Base-by-base conservation (phyloP, 352 stramenopile species). In the Saprolegnia parasitica region DNA sequence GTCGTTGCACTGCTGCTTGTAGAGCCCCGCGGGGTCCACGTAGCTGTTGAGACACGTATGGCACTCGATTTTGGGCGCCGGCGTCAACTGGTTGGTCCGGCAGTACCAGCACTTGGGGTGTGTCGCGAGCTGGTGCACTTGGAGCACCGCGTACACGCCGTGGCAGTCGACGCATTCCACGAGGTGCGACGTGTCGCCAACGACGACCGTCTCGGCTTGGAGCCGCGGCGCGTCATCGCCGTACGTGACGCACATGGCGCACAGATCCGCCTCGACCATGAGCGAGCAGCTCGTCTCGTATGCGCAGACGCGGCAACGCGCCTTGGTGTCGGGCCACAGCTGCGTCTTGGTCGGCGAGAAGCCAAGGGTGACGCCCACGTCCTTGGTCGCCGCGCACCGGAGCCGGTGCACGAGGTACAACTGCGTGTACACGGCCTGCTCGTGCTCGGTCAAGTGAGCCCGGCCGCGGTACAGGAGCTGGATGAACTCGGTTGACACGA, bases 91-190 rank as follows among this genome's bases (percentile, higher is more conserved):
- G 9, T 32, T 21, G 9, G n/a, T 52, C 5, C 63, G 63, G 18
- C 63, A 70, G 24, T 70, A 70, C 13, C 39, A 63, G 32, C 63
- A 70, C 47, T 70, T 70, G 9, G 63, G 63, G 11, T 45, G 20
- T 21, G 61, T 62, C 21, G 62, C 61, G 46, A 70, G 50, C 35
- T 62, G 54, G 11, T 70, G 1, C 15, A 32, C n/a, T 2, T 24
- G 46, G 1, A 70, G 21, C 2, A 70, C 63, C 0, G 63, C 63
- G 35, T 70, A 70, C 0, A 70, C n/a, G 35, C 46, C 46, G 0
- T 70, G 63, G 24, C 63, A 70, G 5, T 21, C 45, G n/a, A 0
- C 18, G 54, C 63, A 70, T 24, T 70, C 63, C 20, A 70, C 63
- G 2, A 35, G 29, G 15, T 55, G 24, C 32, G 24, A 37, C 20